Base-by-base conservation (phyloP, 495 filamentous ascomycete species). In the Geoglossum glabrum region DNA sequence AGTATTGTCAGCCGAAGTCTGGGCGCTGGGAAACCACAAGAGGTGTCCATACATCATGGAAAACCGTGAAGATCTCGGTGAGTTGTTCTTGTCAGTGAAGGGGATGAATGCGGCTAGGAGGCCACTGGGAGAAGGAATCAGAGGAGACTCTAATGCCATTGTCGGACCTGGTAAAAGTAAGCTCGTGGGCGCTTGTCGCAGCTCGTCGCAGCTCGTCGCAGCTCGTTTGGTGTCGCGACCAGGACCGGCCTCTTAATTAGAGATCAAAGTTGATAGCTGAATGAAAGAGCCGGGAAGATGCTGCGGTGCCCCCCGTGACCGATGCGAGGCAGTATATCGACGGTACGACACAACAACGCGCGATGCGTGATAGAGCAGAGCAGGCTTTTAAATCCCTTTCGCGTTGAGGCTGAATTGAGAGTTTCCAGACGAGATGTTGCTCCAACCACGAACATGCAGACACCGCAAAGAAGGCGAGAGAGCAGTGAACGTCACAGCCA, bases 81-180 rank as follows among this genome's bases (percentile, higher is more conserved):
- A 78, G 59, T 66, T 70, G 38, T 73, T 71, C 17, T 78, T 77
- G 57, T 84, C 80, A 34, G 74, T 74, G 62, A 77, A 77, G 43
- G 78, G 70, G 47, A 76, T 79, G 67, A 81, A 84, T 57, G 69
- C 65, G 31, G 79, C 79, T 70, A 74, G 73, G 59, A 82, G 71
- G 67, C 67, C 72, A 61, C 71, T 72, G 21, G 74, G 70, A 61
- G 75, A 77, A 58, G 74, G 72, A 55, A 76, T 66, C 59, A 81
- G 64, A 50, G 76, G 78, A 61, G 71, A 76, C 68, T 81, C 75
- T 68, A 81, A 73, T 66, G 78, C 78, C 78, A 81, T 81, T 11
- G 17, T 55, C 46, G 57, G 30, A 23, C 9, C 17, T 27, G 8
- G 2, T 26, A 21, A 52, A 52, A 2, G 38, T 38, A 45, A 36